Evolutionary conservation across 192 early-diverging fungal genomes (phyloP).

Genomic region (Globomyces pollinis-pini): DNA sequence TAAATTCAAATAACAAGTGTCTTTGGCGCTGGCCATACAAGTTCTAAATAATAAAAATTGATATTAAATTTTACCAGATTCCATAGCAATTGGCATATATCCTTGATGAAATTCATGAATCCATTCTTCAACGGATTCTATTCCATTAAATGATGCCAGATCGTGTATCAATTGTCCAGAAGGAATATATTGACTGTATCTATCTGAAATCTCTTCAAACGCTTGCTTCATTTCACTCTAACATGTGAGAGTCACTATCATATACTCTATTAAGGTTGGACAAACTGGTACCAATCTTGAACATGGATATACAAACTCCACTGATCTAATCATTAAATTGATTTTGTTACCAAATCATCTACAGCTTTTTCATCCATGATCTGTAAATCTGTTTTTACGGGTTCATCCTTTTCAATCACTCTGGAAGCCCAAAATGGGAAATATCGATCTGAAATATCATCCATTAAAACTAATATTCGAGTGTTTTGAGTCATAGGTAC

Average conservation of each 20-base stretch:
- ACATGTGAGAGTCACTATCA: not conserved
- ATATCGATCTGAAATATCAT: slow-evolving; percentile 22
- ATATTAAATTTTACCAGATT: not conserved
- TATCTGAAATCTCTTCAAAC: slow-evolving; percentile 12
- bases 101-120: not conserved
- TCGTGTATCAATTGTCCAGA: not conserved
- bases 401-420: slow-evolving; percentile 11
- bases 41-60: no score
- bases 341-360: slow-evolving; percentile 3
- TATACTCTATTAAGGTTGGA: not conserved
- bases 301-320: not conserved
- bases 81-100: not conserved
- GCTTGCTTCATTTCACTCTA: slow-evolving; percentile 8
- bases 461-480: slow-evolving; percentile 24
- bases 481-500: not conserved
- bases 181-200: not conserved
- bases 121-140: not conserved
- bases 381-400: not conserved
- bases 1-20: not conserved
- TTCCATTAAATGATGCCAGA: not conserved
- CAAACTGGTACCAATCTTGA: not conserved
- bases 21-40: slow-evolving; percentile 6
- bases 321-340: not conserved
- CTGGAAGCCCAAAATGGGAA: slow-evolving; percentile 42
- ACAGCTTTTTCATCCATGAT: not conserved